These are phyloP conservation scores for Mycosphaerella sp. DNA, from an alignment of 2,329 filamentous ascomycete species.

Conservation along the genomic window DNA sequence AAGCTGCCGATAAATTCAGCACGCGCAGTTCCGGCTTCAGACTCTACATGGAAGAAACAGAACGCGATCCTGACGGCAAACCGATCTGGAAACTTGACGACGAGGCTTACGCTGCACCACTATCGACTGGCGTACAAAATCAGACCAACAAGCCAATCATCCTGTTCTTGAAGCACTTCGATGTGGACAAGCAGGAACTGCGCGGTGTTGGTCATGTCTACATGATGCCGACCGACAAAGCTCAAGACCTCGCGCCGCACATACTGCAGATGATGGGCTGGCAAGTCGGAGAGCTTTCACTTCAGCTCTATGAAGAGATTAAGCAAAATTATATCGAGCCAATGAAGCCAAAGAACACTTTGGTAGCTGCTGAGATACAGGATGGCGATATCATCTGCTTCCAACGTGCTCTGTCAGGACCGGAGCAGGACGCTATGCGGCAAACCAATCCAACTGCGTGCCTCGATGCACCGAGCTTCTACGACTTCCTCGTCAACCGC, in stretches of 20 bases:
- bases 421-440: slow-evolving; percentile 23
- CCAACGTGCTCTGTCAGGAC: slow-evolving; percentile 56
- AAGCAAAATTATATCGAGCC: slow-evolving; percentile 96
- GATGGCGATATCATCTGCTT: slow-evolving; percentile 97
- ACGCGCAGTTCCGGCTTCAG: slow-evolving; percentile 64
- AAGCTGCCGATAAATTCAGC: slow-evolving; percentile 61
- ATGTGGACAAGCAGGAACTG: slow-evolving; percentile 67
- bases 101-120: slow-evolving; percentile 40
- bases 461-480: slow-evolving; percentile 50
- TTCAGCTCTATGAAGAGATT: slow-evolving; percentile 88
- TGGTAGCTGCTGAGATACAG: slow-evolving; percentile 88
- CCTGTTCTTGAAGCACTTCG: slow-evolving; percentile 89
- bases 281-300: slow-evolving; percentile 59
- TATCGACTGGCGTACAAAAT: slow-evolving; percentile 39
- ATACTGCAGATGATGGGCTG: slow-evolving; percentile 83
- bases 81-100: slow-evolving; percentile 63
- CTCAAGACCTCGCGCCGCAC: slow-evolving; percentile 70
- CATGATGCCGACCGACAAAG: slow-evolving; percentile 78
- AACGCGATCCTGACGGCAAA: slow-evolving; percentile 63
- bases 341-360: slow-evolving; percentile 76
- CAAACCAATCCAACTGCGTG: slow-evolving; percentile 28
- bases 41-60: slow-evolving; percentile 77
- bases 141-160: slow-evolving; percentile 55
- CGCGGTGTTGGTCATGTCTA: slow-evolving; percentile 77
- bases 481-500: slow-evolving; percentile 86